Evolutionary conservation across 495 filamentous ascomycete genomes (phyloP).

Genomic region (Aeminium ludgeri): DNA sequence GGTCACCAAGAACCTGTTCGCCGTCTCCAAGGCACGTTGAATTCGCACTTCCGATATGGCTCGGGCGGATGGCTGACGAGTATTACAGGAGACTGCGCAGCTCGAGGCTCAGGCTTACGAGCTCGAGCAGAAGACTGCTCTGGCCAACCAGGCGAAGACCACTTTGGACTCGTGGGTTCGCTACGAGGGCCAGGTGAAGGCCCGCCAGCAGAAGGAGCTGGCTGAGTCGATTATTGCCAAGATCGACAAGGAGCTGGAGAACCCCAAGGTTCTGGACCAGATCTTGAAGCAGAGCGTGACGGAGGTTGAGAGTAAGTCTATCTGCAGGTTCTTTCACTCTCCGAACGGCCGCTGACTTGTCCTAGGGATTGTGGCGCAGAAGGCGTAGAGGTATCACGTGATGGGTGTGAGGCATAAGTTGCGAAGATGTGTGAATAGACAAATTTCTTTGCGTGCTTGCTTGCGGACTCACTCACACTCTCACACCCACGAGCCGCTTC

Average conservation of each 20-base stretch:
- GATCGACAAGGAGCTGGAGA: constrained; percentile 96
- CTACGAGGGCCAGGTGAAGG: constrained; percentile 97
- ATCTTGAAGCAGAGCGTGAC: constrained; percentile 87
- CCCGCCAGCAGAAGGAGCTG: constrained; percentile 90
- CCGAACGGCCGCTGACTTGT: not conserved
- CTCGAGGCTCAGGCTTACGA: constrained; percentile 92
- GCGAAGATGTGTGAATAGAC: too few species aligned
- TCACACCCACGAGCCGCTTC: too few species aligned
- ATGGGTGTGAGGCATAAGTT: not conserved
- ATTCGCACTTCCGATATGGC: not conserved
- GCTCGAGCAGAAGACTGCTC: constrained; percentile 83
- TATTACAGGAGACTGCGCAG: constrained; percentile 76
- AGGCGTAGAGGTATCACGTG: constrained; percentile 9
- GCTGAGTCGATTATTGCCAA: constrained; percentile 83
- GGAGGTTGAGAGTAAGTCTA: constrained; percentile 84
- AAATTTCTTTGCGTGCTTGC: too few species aligned
- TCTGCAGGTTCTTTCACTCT: not conserved
- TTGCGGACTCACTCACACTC: too few species aligned
- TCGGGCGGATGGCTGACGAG: constrained; percentile 6
- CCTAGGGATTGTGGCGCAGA: constrained; percentile 14
- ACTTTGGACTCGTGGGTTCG: constrained; percentile 97
- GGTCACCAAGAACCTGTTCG: constrained; percentile 89
- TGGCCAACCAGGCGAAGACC: constrained; percentile 79
- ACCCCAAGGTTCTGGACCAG: constrained; percentile 83
- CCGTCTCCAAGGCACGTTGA: constrained; percentile 75